phyloP scores from a whole-genome alignment of 1,139 yeast species.

The Suhomyces anneliseae region DNA sequence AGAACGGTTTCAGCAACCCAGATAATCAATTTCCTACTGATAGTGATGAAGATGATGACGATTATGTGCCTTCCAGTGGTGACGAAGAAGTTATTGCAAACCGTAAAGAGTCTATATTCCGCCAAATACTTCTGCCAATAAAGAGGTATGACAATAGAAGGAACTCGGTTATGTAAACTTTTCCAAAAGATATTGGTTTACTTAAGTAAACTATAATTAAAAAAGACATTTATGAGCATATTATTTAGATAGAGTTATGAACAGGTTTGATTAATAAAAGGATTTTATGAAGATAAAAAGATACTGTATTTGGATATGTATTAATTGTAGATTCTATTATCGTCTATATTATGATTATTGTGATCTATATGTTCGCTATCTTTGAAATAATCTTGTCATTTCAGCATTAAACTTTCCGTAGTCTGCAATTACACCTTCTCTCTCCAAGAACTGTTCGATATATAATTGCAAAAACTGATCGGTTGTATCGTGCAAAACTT shows the following conservation, averaged over 20 bases:
- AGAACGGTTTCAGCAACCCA: constrained; percentile 4
- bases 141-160: background rate
- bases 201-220: too few relatives aligned
- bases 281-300: too few relatives aligned
- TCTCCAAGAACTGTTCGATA: constrained; percentile 10
- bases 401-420: constrained; percentile 15
- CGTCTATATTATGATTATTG: too few relatives aligned
- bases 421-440: constrained; percentile 12
- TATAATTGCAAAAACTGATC: constrained; percentile 5
- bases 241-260: too few relatives aligned
- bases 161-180: background rate
- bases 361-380: background rate
- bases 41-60: constrained; percentile 15
- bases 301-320: too few relatives aligned
- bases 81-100: constrained; percentile 1
- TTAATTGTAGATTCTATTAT: too few relatives aligned
- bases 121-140: background rate
- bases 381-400: constrained; percentile 10
- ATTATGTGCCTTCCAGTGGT: constrained; percentile 11
- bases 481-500: background rate
- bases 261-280: too few relatives aligned
- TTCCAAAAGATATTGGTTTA: too few relatives aligned
- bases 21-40: constrained; percentile 6
- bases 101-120: background rate
- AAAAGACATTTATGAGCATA: too few relatives aligned